Evolutionary conservation across 495 filamentous ascomycete species (phyloP).

Genomic region (Penicillium longicatenatum): DNA sequence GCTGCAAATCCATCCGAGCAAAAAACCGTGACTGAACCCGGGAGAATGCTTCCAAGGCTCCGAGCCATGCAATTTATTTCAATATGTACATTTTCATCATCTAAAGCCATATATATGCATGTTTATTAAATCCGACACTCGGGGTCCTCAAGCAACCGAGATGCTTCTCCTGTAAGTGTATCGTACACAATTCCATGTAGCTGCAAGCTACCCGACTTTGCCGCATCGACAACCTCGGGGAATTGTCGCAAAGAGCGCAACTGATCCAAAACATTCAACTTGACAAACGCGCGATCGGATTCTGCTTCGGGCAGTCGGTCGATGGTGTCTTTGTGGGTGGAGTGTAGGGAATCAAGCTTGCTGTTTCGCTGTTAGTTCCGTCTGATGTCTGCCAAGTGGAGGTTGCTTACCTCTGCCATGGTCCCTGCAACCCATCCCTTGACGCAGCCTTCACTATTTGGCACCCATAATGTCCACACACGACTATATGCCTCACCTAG

Average conservation of each 20-base stretch:
- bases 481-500: slow-evolving; percentile 44
- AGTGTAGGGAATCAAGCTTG: slow-evolving; percentile 20
- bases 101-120: neutral
- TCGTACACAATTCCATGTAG: slow-evolving; percentile 30
- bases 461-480: slow-evolving; percentile 50
- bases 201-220: slow-evolving; percentile 12
- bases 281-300: slow-evolving; percentile 23
- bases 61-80: neutral
- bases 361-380: slow-evolving; percentile 11
- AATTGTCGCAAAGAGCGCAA: slow-evolving; percentile 18
- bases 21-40: too few relatives aligned
- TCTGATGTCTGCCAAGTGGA: neutral
- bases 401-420: slow-evolving; percentile 22
- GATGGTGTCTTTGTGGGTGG: slow-evolving; percentile 16
- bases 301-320: slow-evolving; percentile 14
- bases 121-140: neutral
- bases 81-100: slow-evolving; percentile 1
- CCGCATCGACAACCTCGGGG: slow-evolving; percentile 20
- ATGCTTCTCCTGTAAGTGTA: slow-evolving; percentile 9
- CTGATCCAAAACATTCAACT: slow-evolving; percentile 29
- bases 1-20: too few relatives aligned
- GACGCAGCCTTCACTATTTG: slow-evolving; percentile 33
- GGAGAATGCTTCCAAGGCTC: neutral
- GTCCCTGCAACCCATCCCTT: slow-evolving; percentile 21
- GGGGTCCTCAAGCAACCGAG: slow-evolving; percentile 3